Base-by-base conservation (phyloP, 2,329 filamentous ascomycete species). In the Truncatella angustata region DNA sequence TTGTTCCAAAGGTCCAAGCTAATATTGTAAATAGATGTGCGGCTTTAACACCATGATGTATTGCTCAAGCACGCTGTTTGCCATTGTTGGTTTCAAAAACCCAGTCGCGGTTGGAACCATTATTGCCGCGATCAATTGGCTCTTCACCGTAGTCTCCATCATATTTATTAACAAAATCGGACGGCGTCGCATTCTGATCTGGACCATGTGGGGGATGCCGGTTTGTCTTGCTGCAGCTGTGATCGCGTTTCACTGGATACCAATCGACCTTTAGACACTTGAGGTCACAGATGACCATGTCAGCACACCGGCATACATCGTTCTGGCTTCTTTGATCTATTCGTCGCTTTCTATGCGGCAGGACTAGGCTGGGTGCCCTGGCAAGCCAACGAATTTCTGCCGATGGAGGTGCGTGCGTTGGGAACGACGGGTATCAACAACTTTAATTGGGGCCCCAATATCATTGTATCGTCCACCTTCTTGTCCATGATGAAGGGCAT, bases 401-500 rank as follows among this genome's bases (percentile, higher is more conserved):
- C 72, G 0, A 58, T 74, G 16, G 73, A 76, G 51, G 71, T 76
- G 14, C 66, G 74, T 14, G 72, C 72, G 5, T 51, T 71, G 30
- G 74, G 66, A 24, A 75, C 71, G 0, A 76, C 74, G 72, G 57
- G 73, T 64, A 63, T 73, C 44, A 75, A 72, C 2, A 68, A 67
- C 47, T 70, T 67, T 5, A 67, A 63, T 56, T 72, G 73, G 73
- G 70, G 65, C 10, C 66, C 60, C 35, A 76, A 76, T 58, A 70
- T 77, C 52, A 74, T 77, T 50, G 67, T 77, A 45, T 65, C 71
- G 16, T 73, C 70, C 11, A 76, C 73, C 0, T 77, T 77, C 60
- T 57, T 77, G 36, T 70, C 71, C 3, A 71, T 72, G 70, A 75
- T 76, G 66, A 67, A 76, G 45, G 60, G 58, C 7, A 71, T 70